Evolutionary conservation across 164 flowering plant genomes (phyloP).

Genomic region (Vitis cinerea): DNA sequence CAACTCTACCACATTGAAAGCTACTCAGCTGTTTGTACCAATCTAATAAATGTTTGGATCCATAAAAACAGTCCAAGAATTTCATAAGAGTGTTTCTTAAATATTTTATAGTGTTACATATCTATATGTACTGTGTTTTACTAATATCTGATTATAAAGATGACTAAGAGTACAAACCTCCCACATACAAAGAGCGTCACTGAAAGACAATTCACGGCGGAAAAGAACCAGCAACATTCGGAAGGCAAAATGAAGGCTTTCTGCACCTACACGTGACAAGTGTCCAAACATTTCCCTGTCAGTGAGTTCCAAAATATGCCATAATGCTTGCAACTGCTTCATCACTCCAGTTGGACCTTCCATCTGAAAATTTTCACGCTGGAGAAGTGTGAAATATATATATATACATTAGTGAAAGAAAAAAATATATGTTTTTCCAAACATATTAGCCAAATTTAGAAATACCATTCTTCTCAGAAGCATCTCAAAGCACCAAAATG

Average conservation of each 20-base stretch:
- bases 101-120: too few relatives aligned
- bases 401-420: constrained; percentile 5
- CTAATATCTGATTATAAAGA: too few relatives aligned
- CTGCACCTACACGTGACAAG: constrained; percentile 76
- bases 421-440: neutral
- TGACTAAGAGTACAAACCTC: constrained; percentile 57
- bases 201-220: constrained; percentile 82
- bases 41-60: too few relatives aligned
- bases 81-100: too few relatives aligned
- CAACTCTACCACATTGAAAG: too few relatives aligned
- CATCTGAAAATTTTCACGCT: constrained; percentile 89
- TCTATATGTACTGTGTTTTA: too few relatives aligned
- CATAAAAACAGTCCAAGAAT: too few relatives aligned
- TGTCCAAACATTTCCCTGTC: constrained; percentile 78
- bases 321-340: constrained; percentile 77
- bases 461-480: constrained; percentile 83
- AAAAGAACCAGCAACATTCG: constrained; percentile 89
- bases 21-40: too few relatives aligned
- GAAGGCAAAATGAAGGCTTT: constrained; percentile 92
- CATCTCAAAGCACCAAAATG: constrained; percentile 98
- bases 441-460: constrained; percentile 6
- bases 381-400: constrained; percentile 18
- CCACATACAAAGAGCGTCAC: constrained; percentile 90
- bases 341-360: constrained; percentile 91
- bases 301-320: constrained; percentile 69